A percentile compares a stretch with the other conserved stretches of the same genome.
Conservation (phyloP, 1,139 yeast genomes). For the Yamadazyma diddensiae region DNA sequence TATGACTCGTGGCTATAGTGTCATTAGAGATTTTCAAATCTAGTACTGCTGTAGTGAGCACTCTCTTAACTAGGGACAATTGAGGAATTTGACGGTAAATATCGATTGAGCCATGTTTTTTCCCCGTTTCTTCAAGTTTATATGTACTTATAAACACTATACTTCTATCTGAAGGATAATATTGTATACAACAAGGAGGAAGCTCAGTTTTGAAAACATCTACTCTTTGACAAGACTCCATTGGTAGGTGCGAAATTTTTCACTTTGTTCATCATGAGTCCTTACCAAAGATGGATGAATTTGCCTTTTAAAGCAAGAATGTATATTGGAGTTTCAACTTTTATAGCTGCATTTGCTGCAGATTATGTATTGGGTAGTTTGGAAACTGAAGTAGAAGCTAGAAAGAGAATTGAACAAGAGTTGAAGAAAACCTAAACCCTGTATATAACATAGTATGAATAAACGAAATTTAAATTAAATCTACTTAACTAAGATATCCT, state of each 20-base stretch:
- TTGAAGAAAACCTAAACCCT: slow-evolving; percentile 1
- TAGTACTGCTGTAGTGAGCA: slow-evolving; percentile 51
- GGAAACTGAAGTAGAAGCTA: slow-evolving; percentile 37
- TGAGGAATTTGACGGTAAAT: slow-evolving; percentile 35
- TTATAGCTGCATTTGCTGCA: slow-evolving; percentile 49
- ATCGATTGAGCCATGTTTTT: slow-evolving; percentile 74
- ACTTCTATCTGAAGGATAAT: slow-evolving; percentile 49
- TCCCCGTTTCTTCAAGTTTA: slow-evolving; percentile 57
- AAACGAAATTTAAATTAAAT: slow-evolving; percentile 1
- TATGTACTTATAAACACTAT: slow-evolving; percentile 74
- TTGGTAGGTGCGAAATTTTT: slow-evolving; percentile 1
- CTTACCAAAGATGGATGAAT: slow-evolving; percentile 45
- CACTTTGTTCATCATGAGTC: slow-evolving; percentile 20
- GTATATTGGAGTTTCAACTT: slow-evolving; percentile 54
- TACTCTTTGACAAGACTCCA: slow-evolving; percentile 16
- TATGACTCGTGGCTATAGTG: slow-evolving; percentile 64
- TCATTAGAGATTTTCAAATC: slow-evolving; percentile 64
- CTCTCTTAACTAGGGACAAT: slow-evolving; percentile 8
- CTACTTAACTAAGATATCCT: slow-evolving; percentile 20
- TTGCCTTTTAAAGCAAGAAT: slow-evolving; percentile 51
- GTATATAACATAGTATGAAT: slow-evolving; percentile 1
- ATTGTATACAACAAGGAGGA: slow-evolving; percentile 82
- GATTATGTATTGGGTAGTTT: slow-evolving; percentile 48
- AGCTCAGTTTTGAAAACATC: slow-evolving; percentile 40
- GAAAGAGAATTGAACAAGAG: slow-evolving; percentile 16